Evolutionary conservation across 306 rosid genomes (phyloP).

Genomic region (Begonia fuchsioides): DNA sequence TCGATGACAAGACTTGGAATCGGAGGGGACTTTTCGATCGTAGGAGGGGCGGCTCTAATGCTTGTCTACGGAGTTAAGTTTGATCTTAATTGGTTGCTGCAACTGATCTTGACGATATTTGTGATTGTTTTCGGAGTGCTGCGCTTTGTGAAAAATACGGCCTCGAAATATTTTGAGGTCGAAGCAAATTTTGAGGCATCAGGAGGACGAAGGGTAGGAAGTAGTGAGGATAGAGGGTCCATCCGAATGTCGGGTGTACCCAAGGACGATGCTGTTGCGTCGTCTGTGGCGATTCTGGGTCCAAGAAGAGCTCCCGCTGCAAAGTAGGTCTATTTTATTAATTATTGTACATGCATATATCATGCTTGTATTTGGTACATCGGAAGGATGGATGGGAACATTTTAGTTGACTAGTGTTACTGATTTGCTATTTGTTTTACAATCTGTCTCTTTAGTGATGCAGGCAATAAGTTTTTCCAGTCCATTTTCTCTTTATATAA

Average conservation of each 20-base stretch:
- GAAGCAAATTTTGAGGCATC: slow-evolving; percentile 56
- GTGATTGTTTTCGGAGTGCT: slow-evolving; percentile 38
- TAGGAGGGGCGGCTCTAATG: slow-evolving; percentile 48
- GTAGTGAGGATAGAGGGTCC: slow-evolving; percentile 21
- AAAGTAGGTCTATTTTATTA: slow-evolving; percentile 25
- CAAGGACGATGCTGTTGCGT: slow-evolving; percentile 25
- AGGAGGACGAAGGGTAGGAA: slow-evolving; percentile 10
- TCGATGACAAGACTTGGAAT: slow-evolving; percentile 41
- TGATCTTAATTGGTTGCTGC: slow-evolving; percentile 88
- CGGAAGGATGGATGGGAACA: too few species aligned
- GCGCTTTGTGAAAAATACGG: slow-evolving; percentile 53
- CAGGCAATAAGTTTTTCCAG: too few species aligned
- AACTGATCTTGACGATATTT: slow-evolving; percentile 32
- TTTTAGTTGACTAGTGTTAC: slow-evolving; percentile 5
- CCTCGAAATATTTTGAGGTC: slow-evolving; percentile 80
- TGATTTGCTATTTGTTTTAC: neutral
- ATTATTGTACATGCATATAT: too few species aligned
- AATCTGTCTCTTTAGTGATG: too few species aligned
- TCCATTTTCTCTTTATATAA: too few species aligned
- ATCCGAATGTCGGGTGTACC: slow-evolving; percentile 42
- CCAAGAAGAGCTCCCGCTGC: slow-evolving; percentile 73
- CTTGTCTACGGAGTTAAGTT: slow-evolving; percentile 53
- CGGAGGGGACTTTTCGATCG: slow-evolving; percentile 17
- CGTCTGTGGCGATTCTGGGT: slow-evolving; percentile 32
- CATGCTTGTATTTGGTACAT: too few species aligned